These are phyloP conservation scores for Catunica adiposa DNA, from an alignment of 2,329 filamentous ascomycete species.

Conservation along the genomic window DNA sequence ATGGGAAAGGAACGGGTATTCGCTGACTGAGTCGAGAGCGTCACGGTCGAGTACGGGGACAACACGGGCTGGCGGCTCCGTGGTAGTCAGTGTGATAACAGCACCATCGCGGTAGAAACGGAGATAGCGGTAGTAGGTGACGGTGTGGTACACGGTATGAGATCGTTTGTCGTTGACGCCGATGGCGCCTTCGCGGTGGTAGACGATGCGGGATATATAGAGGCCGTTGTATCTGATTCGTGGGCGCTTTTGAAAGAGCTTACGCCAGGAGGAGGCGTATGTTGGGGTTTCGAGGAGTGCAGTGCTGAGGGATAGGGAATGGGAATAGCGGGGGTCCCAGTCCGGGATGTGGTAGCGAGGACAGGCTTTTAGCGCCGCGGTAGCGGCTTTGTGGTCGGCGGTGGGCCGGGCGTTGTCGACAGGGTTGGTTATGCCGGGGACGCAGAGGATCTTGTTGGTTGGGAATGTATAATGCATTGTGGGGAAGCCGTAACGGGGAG, in stretches of 20 bases:
- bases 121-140: conserved; percentile 95
- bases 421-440: not conserved
- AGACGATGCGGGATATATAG: conserved; percentile 96
- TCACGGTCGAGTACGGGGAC: conserved; percentile 68
- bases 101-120: conserved; percentile 87
- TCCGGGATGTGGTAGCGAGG: conserved; percentile 20
- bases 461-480: conserved; percentile 67
- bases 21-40: conserved; percentile 36
- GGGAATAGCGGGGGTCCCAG: conserved; percentile 14
- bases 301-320: conserved; percentile 12
- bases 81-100: conserved; percentile 64
- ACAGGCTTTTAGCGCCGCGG: conserved; percentile 15
- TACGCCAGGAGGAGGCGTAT: conserved; percentile 39
- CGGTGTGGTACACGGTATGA: conserved; percentile 74
- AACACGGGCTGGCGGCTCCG: conserved; percentile 67
- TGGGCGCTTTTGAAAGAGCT: conserved; percentile 67
- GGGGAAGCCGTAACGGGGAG: conserved; percentile 57
- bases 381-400: not conserved
- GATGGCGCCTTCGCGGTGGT: conserved; percentile 52
- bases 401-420: not conserved
- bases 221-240: conserved; percentile 86
- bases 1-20: conserved; percentile 22
- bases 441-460: conserved; percentile 24
- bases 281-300: conserved; percentile 24
- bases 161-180: conserved; percentile 50